These are phyloP conservation scores for Bryoerythrophyllum caledonicum DNA, from an alignment of 225 moss, liverwort and hornwort genomes.

Conservation along the genomic window DNA sequence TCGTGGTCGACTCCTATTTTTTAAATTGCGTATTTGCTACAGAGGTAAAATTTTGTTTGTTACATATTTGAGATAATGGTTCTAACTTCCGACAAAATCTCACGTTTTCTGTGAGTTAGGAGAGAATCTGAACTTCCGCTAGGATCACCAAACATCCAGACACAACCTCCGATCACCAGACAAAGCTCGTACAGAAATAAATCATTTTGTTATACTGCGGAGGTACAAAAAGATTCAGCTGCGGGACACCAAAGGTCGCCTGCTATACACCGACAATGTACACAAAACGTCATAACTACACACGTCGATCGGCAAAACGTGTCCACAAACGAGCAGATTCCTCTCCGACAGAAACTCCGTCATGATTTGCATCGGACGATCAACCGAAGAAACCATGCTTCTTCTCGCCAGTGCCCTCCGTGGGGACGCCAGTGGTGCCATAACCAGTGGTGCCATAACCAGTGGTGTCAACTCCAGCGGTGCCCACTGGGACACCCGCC, in stretches of 20 bases:
- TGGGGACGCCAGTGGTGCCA: not conserved
- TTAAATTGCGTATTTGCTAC: too few species aligned
- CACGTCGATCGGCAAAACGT: not conserved
- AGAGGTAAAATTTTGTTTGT: too few species aligned
- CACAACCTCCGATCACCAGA: not conserved
- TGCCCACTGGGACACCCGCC: not conserved
- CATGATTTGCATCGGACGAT: not conserved
- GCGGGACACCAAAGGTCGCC: conserved; percentile 6
- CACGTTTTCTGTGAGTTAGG: not conserved
- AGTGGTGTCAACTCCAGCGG: too few species aligned
- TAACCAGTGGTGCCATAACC: too few species aligned
- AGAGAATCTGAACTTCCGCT: not conserved
- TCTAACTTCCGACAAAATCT: too few species aligned
- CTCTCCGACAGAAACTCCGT: not conserved
- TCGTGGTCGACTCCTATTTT: too few species aligned
- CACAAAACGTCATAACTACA: conserved; percentile 16
- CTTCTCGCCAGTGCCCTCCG: conserved; percentile 31
- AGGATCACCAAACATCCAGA: not conserved
- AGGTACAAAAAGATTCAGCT: not conserved
- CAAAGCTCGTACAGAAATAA: not conserved
- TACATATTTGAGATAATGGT: too few species aligned
- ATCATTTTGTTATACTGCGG: not conserved
- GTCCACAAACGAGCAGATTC: not conserved
- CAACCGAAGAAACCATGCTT: conserved; percentile 45
- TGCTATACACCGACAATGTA: conserved; percentile 29